These are phyloP conservation scores for Sonneratia alba DNA, from an alignment of 345 rosid species.

Conservation along the genomic window DNA sequence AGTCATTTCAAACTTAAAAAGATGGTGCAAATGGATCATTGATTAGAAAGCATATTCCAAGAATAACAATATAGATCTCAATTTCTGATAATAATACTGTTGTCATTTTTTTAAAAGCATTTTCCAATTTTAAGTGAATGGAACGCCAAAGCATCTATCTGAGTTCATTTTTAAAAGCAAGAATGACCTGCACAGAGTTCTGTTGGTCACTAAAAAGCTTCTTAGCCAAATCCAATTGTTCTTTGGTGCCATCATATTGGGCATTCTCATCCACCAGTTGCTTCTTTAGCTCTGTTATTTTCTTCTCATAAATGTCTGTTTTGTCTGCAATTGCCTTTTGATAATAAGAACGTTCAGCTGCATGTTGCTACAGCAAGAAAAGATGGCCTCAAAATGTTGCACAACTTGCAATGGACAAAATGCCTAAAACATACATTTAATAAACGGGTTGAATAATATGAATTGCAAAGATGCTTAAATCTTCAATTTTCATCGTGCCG, in stretches of 20 bases:
- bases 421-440: neutral
- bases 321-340: slow-evolving; percentile 67
- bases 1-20: neutral
- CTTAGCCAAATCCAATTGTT: slow-evolving; percentile 40
- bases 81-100: neutral
- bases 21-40: neutral
- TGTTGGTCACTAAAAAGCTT: slow-evolving; percentile 39
- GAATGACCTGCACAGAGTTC: slow-evolving; percentile 48
- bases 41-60: neutral
- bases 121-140: neutral
- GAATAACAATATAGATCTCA: neutral
- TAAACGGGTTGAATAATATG: neutral
- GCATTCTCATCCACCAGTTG: slow-evolving; percentile 46
- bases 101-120: neutral
- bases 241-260: slow-evolving; percentile 32
- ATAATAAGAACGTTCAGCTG: slow-evolving; percentile 40
- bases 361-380: slow-evolving; percentile 34
- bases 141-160: neutral
- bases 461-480: neutral
- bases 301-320: slow-evolving; percentile 55
- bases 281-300: slow-evolving; percentile 47
- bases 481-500: neutral
- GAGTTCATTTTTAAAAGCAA: neutral
- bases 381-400: neutral
- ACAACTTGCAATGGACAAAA: neutral